Evolutionary conservation across 2,329 filamentous ascomycete genomes (phyloP), one percentile per base, ranked within the genome.

Genomic region (Neonectria punicea): DNA sequence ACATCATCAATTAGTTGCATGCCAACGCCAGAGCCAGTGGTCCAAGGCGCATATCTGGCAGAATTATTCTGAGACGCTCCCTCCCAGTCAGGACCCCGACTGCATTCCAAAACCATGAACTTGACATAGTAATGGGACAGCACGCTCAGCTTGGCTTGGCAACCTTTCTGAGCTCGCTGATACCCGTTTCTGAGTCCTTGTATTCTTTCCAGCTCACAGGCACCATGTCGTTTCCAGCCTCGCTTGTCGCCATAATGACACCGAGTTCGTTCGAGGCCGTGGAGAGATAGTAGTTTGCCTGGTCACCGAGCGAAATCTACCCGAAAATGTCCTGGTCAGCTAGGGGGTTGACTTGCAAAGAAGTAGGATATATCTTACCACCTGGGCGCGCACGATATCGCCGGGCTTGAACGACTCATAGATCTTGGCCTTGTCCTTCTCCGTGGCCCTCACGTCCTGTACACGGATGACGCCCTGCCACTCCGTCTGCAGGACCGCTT

Each of bases 191-290:
- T 0, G 90, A 89, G 82, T 98, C 95, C 75, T 88, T 87, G 82
- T 97, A 97, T 81, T 98, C 95, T 82, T 91, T 97, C 96, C 96
- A 99, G 80, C 91, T 97, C 60, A 97, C 87, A 2, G 96, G 95
- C 74, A 92, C 92, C 94, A 98, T 97, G 73, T 92, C 88, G 80
- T 97, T 95, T 1, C 94, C 94, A 2, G 87, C 88, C 77, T 97
- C 93, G 76, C 93, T 97, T 72, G 88, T 91, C 10, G 95, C 96
- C 89, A 98, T 93, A 43, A 99, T 92, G 63, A 98, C 95, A 2
- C 96, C 96, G 44, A 97, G 85, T 77, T 97, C 92, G 79, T 99
- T 98, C 71, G 89, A 89, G 30, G 94, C 93, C 1, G 96, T 99
- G 28, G 91, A 92, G n/a, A 97, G 86, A 79, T 98, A 99, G 79